Conservation (phyloP, 768 basidiomycete genomes). For the Termitomyces sp. region DNA sequence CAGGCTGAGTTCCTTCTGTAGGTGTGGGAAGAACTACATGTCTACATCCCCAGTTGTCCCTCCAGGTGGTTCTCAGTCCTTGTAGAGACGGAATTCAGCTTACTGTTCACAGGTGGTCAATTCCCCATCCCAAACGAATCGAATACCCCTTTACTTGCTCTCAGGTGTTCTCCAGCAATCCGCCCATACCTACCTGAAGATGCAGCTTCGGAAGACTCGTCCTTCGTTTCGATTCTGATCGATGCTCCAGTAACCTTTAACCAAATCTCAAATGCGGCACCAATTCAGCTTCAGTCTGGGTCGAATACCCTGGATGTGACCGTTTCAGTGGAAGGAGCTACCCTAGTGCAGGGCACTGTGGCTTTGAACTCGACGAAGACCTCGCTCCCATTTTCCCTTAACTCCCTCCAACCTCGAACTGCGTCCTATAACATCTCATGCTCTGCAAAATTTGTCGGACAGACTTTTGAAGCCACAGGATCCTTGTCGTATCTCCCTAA, state of each 20-base stretch:
- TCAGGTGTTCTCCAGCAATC: constrained; percentile 59
- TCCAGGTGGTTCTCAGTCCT: constrained; percentile 34
- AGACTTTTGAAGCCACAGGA: constrained; percentile 44
- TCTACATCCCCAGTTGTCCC: constrained; percentile 36
- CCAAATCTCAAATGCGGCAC: constrained; percentile 44
- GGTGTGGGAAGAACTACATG: constrained; percentile 62
- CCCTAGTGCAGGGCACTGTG: constrained; percentile 41
- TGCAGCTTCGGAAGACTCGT: constrained; percentile 25
- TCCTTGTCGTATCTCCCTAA: constrained; percentile 49
- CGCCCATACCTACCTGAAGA: constrained; percentile 62
- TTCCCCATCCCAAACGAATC: constrained; percentile 41
- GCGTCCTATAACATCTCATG: constrained; percentile 38
- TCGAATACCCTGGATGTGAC: constrained; percentile 37
- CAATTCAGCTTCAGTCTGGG: constrained; percentile 33
- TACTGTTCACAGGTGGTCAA: constrained; percentile 33
- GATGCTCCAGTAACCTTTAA: constrained; percentile 51
- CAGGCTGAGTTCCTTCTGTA: constrained; percentile 28
- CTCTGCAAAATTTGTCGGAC: constrained; percentile 35
- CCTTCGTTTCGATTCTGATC: constrained; percentile 46
- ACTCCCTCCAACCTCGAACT: constrained; percentile 40
- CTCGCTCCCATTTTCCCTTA: constrained; percentile 48
- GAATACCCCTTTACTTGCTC: constrained; percentile 45
- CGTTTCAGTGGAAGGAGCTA: constrained; percentile 44
- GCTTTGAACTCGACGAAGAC: constrained; percentile 52
- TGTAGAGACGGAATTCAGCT: constrained; percentile 5